phyloP scores from a whole-genome alignment of 2,329 filamentous ascomycete species.

The Trichocomaceae sp. region DNA sequence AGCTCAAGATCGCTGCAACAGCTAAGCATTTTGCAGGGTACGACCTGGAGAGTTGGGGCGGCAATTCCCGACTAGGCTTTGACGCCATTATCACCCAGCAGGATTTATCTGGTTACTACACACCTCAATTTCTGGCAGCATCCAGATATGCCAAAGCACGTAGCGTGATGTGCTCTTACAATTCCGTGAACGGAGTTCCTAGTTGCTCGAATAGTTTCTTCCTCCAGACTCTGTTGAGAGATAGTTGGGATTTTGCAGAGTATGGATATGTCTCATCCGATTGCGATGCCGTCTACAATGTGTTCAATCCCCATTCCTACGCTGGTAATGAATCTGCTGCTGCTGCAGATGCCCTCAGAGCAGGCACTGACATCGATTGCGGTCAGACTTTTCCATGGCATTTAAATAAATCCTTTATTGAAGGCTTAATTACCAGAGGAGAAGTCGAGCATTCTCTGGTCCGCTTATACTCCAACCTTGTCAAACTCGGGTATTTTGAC shows the following conservation, averaged over 20 bases:
- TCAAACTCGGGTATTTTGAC: constrained; percentile 50
- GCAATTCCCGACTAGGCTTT: constrained; percentile 45
- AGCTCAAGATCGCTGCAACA: constrained; percentile 43
- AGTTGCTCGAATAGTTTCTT: constrained; percentile 59
- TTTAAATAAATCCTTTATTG: constrained; percentile 38
- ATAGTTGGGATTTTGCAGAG: constrained; percentile 59
- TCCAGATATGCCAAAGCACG: constrained; percentile 51
- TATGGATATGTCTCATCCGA: constrained; percentile 57
- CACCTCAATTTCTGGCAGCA: constrained; percentile 59
- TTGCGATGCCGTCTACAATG: constrained; percentile 57
- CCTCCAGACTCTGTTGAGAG: constrained; percentile 55
- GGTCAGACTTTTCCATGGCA: constrained; percentile 45
- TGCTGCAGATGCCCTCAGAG: constrained; percentile 44
- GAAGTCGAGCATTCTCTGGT: constrained; percentile 43
- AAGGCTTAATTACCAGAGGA: constrained; percentile 40
- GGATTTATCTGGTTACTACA: constrained; percentile 62
- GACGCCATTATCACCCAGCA: constrained; percentile 52
- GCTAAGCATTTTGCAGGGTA: constrained; percentile 57
- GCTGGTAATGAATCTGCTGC: constrained; percentile 39
- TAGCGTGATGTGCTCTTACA: constrained; percentile 59
- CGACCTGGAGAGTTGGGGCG: constrained; percentile 47
- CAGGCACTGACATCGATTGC: constrained; percentile 51
- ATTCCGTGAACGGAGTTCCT: constrained; percentile 60
- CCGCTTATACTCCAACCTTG: constrained; percentile 45
- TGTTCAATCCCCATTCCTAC: constrained; percentile 51